Evolutionary conservation across 1,139 yeast genomes (phyloP), one percentile per base, ranked within the genome.

Genomic region (Candida sanyaensis): DNA sequence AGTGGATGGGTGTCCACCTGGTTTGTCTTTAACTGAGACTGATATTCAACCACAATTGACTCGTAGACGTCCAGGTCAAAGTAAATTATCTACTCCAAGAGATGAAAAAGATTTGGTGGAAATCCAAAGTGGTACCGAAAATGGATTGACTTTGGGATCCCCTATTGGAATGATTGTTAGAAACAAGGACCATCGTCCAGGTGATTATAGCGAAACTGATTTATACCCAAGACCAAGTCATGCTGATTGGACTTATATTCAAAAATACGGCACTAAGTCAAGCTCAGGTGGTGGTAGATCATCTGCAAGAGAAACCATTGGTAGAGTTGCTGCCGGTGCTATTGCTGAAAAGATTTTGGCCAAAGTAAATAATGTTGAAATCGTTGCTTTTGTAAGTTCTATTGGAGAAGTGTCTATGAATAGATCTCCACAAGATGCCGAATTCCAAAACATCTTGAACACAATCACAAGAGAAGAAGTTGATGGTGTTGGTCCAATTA

Each of bases 301-400:
- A 23, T 85, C 95, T 39, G 99, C 99, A 10, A 84, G 99, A 69
- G 99, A 93, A 70, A 93, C 99, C 44, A 93, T 95, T 59, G 99
- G 98, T 47, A 81, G 99, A 66, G 99, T 93, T 46, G 99, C 99
- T 44, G 99, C 98, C 11, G 98, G 98, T 57, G 98, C 97, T 50
- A 85, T 93, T 68, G 99, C 99, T 41, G 99, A 93, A 68, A 92
- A 91, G 72, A 84, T 90, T 57, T 78, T 93, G 62, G 64, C 73
- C 46, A 83, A 86, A 59, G 87, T 88, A 47, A 85, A 87, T 64
- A 81, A 83, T 51, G 95, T 93, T 43, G 99, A 95, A 69, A 90
- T 93, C 61, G 97, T 93, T 36, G 99, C 98, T 0, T 93, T 95
- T 71, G 98, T 93, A 30, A 83, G 96, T 13, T 87, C 89, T 52